phyloP scores from a whole-genome alignment of 2,329 filamentous ascomycete species.

The Alternaria postmessia region DNA sequence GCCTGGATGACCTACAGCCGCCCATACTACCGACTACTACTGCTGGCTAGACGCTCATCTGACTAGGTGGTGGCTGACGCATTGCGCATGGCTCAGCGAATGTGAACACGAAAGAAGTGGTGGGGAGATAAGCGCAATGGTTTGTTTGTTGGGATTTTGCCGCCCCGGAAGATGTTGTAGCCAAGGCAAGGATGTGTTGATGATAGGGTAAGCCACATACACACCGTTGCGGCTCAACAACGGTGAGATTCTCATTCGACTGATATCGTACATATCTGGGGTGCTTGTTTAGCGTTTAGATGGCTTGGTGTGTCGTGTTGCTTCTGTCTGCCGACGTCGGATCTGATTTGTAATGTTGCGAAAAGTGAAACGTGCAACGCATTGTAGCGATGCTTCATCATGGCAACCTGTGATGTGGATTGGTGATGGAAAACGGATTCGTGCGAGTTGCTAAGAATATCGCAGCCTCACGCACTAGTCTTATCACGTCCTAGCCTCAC shows the following conservation, averaged over 20 bases:
- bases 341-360: neutral
- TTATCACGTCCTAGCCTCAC: neutral
- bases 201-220: constrained; percentile 11
- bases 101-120: constrained; percentile 3
- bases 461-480: constrained; percentile 3
- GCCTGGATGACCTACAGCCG: constrained; percentile 6
- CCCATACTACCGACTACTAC: neutral
- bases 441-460: constrained; percentile 9
- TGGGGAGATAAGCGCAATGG: constrained; percentile 8
- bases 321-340: neutral
- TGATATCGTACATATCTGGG: constrained; percentile 6
- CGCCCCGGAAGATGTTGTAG: constrained; percentile 12
- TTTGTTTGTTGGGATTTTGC: constrained; percentile 24
- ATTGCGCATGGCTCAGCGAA: neutral
- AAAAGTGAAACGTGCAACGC: neutral
- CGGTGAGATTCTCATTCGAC: constrained; percentile 14
- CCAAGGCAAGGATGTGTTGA: constrained; percentile 4
- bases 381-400: neutral
- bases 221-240: constrained; percentile 20
- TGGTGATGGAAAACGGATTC: constrained; percentile 4
- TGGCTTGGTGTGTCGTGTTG: constrained; percentile 4
- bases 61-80: constrained; percentile 8
- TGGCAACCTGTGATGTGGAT: neutral
- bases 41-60: constrained; percentile 3
- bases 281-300: neutral